These are phyloP conservation scores for Mucor saturninus DNA, from an alignment of 371 early-diverging fungal genomes.

Conservation along the genomic window DNA sequence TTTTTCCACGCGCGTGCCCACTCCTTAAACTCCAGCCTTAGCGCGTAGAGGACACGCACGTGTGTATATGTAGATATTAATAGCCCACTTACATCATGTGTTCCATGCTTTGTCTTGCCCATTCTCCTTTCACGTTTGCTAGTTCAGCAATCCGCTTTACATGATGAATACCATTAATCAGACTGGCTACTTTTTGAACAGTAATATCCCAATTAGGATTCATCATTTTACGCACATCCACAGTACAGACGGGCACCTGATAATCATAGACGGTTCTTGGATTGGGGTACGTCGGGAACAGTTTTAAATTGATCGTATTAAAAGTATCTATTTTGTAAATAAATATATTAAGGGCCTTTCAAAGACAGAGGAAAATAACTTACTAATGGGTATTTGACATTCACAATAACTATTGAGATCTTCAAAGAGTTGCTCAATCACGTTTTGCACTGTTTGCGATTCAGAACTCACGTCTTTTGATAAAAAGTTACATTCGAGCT, in stretches of 20 bases:
- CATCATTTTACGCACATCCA: constrained; percentile 68
- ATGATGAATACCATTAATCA: constrained; percentile 79
- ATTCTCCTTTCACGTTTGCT: constrained; percentile 75
- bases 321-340: constrained; percentile 46
- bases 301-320: constrained; percentile 80
- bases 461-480: constrained; percentile 48
- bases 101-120: constrained; percentile 78
- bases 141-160: constrained; percentile 77
- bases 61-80: too few relatives aligned
- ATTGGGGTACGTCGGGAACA: constrained; percentile 81
- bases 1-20: too few relatives aligned
- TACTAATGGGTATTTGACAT: constrained; percentile 88
- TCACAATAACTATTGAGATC: constrained; percentile 87
- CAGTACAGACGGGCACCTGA: constrained; percentile 82
- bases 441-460: constrained; percentile 62
- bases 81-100: constrained; percentile 68
- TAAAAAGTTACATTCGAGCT: constrained; percentile 80
- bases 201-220: constrained; percentile 87
- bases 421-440: constrained; percentile 86
- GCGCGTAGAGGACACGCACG: too few relatives aligned
- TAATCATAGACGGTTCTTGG: constrained; percentile 79
- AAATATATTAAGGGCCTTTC: too few relatives aligned
- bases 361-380: constrained; percentile 14
- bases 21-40: too few relatives aligned
- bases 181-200: constrained; percentile 63